phyloP scores from a whole-genome alignment of 805 yeast species.

The Lipomyces starkeyi region DNA sequence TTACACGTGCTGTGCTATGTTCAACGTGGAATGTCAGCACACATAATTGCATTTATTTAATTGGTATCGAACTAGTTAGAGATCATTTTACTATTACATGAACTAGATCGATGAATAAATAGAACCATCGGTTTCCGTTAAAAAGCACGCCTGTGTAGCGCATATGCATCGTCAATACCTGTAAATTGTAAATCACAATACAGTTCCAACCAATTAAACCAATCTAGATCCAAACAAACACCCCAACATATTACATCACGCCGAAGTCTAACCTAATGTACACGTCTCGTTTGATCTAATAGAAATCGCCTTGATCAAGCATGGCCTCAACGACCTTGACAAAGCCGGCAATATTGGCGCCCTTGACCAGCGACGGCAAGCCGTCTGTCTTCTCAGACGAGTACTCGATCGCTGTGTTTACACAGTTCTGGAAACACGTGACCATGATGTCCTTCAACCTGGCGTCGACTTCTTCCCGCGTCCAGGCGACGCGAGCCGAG shows the following conservation, averaged over 20 bases:
- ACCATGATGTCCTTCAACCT: constrained; percentile 93
- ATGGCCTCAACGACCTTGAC: constrained; percentile 98
- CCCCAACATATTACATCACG: background rate
- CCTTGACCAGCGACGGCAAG: constrained; percentile 94
- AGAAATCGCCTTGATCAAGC: constrained; percentile 93
- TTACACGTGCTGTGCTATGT: too few relatives aligned
- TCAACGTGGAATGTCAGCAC: too few relatives aligned
- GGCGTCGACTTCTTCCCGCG: constrained; percentile 87
- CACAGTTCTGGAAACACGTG: constrained; percentile 90
- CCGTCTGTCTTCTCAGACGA: constrained; percentile 66
- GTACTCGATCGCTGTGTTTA: constrained; percentile 82
- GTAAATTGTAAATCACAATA: too few relatives aligned
- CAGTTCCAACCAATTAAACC: background rate
- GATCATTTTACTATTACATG: too few relatives aligned
- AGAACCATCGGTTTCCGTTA: too few relatives aligned
- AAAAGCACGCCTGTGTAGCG: too few relatives aligned
- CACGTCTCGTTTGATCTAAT: constrained; percentile 35
- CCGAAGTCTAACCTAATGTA: background rate
- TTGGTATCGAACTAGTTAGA: too few relatives aligned
- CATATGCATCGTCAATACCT: too few relatives aligned
- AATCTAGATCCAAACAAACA: background rate
- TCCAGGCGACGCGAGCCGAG: constrained; percentile 92
- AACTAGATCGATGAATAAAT: too few relatives aligned
- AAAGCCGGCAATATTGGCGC: constrained; percentile 99
- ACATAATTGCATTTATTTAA: too few relatives aligned